phyloP scores from a whole-genome alignment of 164 flowering plant species.

The Kalanchoe fedtschenkoi region DNA sequence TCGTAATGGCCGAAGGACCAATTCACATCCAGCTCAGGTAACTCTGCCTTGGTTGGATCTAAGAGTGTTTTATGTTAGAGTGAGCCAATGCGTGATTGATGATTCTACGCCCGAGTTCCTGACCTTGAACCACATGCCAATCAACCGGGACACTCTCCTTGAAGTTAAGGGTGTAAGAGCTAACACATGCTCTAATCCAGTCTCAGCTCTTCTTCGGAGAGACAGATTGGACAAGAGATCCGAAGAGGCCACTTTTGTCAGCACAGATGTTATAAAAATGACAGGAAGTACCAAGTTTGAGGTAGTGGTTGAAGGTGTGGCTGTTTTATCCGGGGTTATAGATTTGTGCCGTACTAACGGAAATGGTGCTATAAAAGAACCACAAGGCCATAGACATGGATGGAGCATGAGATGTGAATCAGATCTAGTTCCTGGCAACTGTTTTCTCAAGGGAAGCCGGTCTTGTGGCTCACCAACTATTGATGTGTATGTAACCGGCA shows the following conservation, averaged over 20 bases:
- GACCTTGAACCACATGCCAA: constrained; percentile 59
- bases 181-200: constrained; percentile 44
- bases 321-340: constrained; percentile 53
- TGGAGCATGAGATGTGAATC: constrained; percentile 69
- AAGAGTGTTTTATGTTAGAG: constrained; percentile 71
- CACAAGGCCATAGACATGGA: constrained; percentile 19
- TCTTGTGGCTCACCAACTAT: constrained; percentile 30
- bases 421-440: constrained; percentile 19
- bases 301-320: constrained; percentile 44
- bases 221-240: constrained; percentile 67
- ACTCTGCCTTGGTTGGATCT: constrained; percentile 56
- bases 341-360: constrained; percentile 25
- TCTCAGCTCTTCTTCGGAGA: constrained; percentile 44
- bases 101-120: constrained; percentile 59
- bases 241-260: constrained; percentile 61
- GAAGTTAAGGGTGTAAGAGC: constrained; percentile 63
- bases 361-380: constrained; percentile 34
- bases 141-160: constrained; percentile 42
- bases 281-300: constrained; percentile 48
- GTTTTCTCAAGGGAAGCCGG: constrained; percentile 50
- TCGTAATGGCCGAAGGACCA: background rate
- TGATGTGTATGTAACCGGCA: constrained; percentile 76
- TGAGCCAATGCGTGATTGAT: constrained; percentile 57
- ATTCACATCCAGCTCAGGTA: constrained; percentile 4
- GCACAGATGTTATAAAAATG: constrained; percentile 1